A percentile compares a stretch with the other conserved stretches of the same genome.
Evolutionary conservation across 495 filamentous ascomycete species (phyloP).

Genomic region (Haplographium delicatum): DNA sequence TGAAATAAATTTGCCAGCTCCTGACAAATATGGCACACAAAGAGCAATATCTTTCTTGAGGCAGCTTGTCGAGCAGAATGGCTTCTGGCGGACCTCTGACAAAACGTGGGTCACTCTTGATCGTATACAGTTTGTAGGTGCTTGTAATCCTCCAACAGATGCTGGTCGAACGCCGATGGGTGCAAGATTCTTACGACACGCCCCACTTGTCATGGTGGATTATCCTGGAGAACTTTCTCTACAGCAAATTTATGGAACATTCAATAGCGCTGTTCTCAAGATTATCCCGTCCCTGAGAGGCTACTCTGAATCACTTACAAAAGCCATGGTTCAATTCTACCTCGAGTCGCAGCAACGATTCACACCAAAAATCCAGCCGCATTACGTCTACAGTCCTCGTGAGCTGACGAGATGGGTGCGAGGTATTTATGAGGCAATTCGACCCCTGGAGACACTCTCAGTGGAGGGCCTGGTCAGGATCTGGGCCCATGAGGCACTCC

Average conservation of each 20-base stretch:
- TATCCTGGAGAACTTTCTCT: slow-evolving; percentile 95
- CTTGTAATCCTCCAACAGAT: slow-evolving; percentile 98
- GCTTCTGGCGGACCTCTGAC: slow-evolving; percentile 96
- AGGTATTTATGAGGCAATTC: slow-evolving; percentile 93
- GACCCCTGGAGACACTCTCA: slow-evolving; percentile 78
- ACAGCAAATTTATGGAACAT: slow-evolving; percentile 95
- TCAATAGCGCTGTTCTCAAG: slow-evolving; percentile 94
- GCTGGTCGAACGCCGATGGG: slow-evolving; percentile 93
- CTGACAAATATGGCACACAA: slow-evolving; percentile 96
- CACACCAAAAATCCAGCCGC: slow-evolving; percentile 91
- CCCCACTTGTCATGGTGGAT: slow-evolving; percentile 97
- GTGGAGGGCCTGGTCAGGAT: slow-evolving; percentile 93
- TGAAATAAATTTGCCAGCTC: slow-evolving; percentile 98
- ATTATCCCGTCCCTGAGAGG: slow-evolving; percentile 92
- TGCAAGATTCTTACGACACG: slow-evolving; percentile 86
- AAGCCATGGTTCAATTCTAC: slow-evolving; percentile 97
- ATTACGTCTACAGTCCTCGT: slow-evolving; percentile 98
- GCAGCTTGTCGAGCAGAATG: slow-evolving; percentile 96
- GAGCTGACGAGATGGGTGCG: slow-evolving; percentile 96
- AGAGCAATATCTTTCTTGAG: slow-evolving; percentile 94
- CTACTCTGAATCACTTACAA: slow-evolving; percentile 88
- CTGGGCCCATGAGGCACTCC: slow-evolving; percentile 95
- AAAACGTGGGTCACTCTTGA: slow-evolving; percentile 98
- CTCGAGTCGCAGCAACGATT: slow-evolving; percentile 89
- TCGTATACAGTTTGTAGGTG: slow-evolving; percentile 96